Conservation (phyloP, 352 stramenopile genomes). For the Phytophthora cryptogea region DNA sequence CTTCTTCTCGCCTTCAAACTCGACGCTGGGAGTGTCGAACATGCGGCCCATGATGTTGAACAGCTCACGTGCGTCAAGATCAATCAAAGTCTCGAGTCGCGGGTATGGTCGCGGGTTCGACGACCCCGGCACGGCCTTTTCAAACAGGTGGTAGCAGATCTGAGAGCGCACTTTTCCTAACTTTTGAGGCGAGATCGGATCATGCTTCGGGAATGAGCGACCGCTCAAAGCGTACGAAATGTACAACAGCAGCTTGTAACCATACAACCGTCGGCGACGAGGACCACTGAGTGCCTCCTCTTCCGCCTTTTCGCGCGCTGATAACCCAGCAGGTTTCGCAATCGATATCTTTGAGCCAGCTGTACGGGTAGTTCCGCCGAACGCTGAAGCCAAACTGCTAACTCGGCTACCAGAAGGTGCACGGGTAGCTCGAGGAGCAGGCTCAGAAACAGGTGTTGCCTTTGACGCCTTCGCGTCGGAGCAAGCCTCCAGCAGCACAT, state of each 20-base stretch:
- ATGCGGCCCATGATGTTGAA: slow-evolving; percentile 82
- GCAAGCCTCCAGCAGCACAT: slow-evolving; percentile 86
- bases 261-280: slow-evolving; percentile 68
- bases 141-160: slow-evolving; percentile 89
- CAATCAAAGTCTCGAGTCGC: slow-evolving; percentile 80
- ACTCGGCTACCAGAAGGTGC: slow-evolving; percentile 52
- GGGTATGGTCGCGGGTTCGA: slow-evolving; percentile 57
- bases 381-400: slow-evolving; percentile 65
- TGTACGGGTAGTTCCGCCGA: slow-evolving; percentile 54
- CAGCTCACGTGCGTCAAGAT: slow-evolving; percentile 80
- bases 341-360: slow-evolving; percentile 40
- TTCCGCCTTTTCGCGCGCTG: slow-evolving; percentile 34
- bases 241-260: slow-evolving; percentile 91
- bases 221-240: slow-evolving; percentile 92
- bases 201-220: slow-evolving; percentile 88
- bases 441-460: slow-evolving; percentile 17
- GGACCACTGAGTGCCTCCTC: slow-evolving; percentile 59
- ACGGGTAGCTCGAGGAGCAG: slow-evolving; percentile 23
- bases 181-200: slow-evolving; percentile 65
- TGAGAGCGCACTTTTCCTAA: slow-evolving; percentile 70
- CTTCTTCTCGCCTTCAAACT: slow-evolving; percentile 87
- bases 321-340: slow-evolving; percentile 33
- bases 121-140: slow-evolving; percentile 51
- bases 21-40: slow-evolving; percentile 83
- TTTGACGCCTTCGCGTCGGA: slow-evolving; percentile 54